These are phyloP conservation scores for Debaryomyces maramus DNA, from an alignment of 805 yeast genomes.

Conservation along the genomic window DNA sequence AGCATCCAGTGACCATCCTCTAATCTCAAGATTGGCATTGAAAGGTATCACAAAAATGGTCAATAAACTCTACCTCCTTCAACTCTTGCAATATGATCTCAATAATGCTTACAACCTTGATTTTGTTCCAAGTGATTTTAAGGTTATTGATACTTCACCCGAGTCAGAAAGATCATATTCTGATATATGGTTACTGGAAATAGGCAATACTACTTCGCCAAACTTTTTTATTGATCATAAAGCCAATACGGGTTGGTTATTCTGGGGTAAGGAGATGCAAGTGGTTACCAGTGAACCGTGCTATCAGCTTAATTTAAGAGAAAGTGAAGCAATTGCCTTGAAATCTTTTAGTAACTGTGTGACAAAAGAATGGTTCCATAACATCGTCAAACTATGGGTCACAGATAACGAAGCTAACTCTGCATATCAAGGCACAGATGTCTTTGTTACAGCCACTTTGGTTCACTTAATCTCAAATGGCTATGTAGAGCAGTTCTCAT, in stretches of 20 bases:
- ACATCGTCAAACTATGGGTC: constrained; percentile 50
- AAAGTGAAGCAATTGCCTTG: constrained; percentile 45
- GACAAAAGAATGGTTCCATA: constrained; percentile 58
- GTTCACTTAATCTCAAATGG: constrained; percentile 50
- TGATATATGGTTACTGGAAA: constrained; percentile 49
- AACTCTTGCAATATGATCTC: constrained; percentile 49
- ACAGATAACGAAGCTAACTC: constrained; percentile 70
- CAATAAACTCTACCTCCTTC: constrained; percentile 45
- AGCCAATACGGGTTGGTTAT: constrained; percentile 64
- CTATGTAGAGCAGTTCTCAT: constrained; percentile 39
- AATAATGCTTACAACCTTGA: constrained; percentile 42
- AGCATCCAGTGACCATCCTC: constrained; percentile 67
- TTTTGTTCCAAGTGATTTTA: constrained; percentile 32
- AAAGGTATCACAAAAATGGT: constrained; percentile 58
- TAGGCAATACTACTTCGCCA: constrained; percentile 48
- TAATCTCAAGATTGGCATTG: constrained; percentile 57
- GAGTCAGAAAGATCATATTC: constrained; percentile 35
- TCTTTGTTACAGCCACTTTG: constrained; percentile 53
- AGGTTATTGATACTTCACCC: constrained; percentile 44
- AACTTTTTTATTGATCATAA: constrained; percentile 58
- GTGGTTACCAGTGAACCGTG: constrained; percentile 42
- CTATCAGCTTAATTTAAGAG: constrained; percentile 30
- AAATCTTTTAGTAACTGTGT: constrained; percentile 44
- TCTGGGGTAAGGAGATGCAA: constrained; percentile 63
- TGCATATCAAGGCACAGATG: constrained; percentile 65